Evolutionary conservation across 768 basidiomycete genomes (phyloP), one percentile per base, ranked within the genome.

Genomic region (Suillus clintonianus): DNA sequence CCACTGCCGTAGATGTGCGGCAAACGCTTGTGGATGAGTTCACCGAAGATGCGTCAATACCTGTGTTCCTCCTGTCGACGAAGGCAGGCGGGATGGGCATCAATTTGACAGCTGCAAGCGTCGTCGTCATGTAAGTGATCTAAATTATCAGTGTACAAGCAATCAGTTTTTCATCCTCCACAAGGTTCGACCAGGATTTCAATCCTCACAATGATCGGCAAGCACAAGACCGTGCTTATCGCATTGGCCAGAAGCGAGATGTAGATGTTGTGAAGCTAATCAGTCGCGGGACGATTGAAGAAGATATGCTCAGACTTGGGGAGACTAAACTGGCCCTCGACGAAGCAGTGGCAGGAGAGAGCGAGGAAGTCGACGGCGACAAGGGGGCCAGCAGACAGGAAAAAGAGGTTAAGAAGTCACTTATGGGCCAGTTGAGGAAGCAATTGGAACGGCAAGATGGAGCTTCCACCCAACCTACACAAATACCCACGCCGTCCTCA

Each of bases 131-230:
- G 91, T 91, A 65, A 51, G 87, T 74, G 32, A 37, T 57, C 3
- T 43, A 22, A 6, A n/a, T 6, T 56, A 59, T 54, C 8, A 10
- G 10, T 47, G 30, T n/a, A 36, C 47, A 42, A 41, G 42, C 61
- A 30, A 61, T 39, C 54, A 60, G 2, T 65, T 27, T 48, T 2
- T 39, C 30, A 48, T 67, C 53, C 59, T 74, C 63, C 48, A 34
- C n/a, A 63, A 92, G 90, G 87, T 97, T 95, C 72, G 97, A 99
- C 73, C 95, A 97, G 72, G 97, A 99, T 74, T 99, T 98, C 78
- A 99, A 99, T 74, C 93, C 93, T 4, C 93, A 95, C 78, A 99
- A 99, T 74, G 97, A 99, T 77, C 88, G 91, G 65, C 97, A 99
- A 78, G 97, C 97, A 1, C 95, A 97, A 64, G 97, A 99, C 76